phyloP scores from a whole-genome alignment of 352 stramenopile species.

The Phytophthora ohioensis region DNA sequence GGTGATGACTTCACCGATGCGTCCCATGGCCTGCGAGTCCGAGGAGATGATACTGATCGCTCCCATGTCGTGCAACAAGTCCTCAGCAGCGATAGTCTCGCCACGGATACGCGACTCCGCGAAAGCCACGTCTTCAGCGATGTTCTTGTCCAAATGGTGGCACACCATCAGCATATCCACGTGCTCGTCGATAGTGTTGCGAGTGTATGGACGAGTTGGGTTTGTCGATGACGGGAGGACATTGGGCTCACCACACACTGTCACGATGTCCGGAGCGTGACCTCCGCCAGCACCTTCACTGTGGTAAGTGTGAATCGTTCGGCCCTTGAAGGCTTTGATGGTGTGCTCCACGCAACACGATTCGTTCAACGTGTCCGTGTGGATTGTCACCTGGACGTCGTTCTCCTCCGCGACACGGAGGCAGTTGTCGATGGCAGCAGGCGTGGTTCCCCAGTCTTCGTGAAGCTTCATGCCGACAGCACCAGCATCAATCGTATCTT shows the following conservation, averaged over 20 bases:
- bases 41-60: slow-evolving; percentile 97
- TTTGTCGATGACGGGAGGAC: slow-evolving; percentile 97
- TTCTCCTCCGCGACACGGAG: slow-evolving; percentile 92
- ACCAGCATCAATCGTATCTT: slow-evolving; percentile 92
- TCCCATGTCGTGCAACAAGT: slow-evolving; percentile 97
- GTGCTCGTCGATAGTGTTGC: slow-evolving; percentile 98
- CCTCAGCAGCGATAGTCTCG: slow-evolving; percentile 97
- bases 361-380: slow-evolving; percentile 99
- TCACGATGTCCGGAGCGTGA: slow-evolving; percentile 98
- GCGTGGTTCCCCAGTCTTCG: slow-evolving; percentile 98
- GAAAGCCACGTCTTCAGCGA: slow-evolving; percentile 97
- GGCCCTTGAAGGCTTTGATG: slow-evolving; percentile 95
- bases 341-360: slow-evolving; percentile 96
- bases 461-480: slow-evolving; percentile 97
- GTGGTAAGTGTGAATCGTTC: slow-evolving; percentile 98
- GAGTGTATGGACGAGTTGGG: slow-evolving; percentile 96
- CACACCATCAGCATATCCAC: slow-evolving; percentile 99
- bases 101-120: slow-evolving; percentile 97
- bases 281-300: slow-evolving; percentile 94
- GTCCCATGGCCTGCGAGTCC: slow-evolving; percentile 97
- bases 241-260: slow-evolving; percentile 93
- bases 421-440: slow-evolving; percentile 94
- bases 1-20: slow-evolving; percentile 96
- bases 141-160: slow-evolving; percentile 96
- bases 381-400: slow-evolving; percentile 97